phyloP scores from a whole-genome alignment of 1,139 yeast species.

The Lodderomyces jiufengensis region DNA sequence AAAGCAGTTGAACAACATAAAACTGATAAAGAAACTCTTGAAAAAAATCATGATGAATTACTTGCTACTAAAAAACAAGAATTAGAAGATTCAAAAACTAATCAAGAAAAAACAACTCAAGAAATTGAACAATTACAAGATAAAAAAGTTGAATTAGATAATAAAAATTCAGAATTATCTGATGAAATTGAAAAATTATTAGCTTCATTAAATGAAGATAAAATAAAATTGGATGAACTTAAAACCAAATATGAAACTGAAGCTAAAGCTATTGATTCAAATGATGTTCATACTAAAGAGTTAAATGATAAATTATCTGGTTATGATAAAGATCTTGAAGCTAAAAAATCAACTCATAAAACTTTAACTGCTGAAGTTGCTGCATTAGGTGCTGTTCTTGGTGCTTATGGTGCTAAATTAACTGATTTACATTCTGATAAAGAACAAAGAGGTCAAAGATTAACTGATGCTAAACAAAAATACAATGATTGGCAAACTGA shows the following conservation, averaged over 20 bases:
- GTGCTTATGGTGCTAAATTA: constrained; percentile 45
- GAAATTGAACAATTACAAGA: constrained; percentile 45
- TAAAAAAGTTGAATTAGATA: constrained; percentile 39
- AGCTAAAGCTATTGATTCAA: constrained; percentile 32
- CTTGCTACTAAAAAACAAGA: constrained; percentile 48
- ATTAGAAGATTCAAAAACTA: constrained; percentile 44
- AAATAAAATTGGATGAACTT: constrained; percentile 38
- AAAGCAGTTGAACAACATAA: constrained; percentile 47
- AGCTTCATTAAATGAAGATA: constrained; percentile 37
- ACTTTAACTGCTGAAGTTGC: constrained; percentile 44
- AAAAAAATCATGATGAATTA: constrained; percentile 45
- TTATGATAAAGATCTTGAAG: constrained; percentile 31
- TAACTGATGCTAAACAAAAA: constrained; percentile 42
- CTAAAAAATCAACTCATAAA: constrained; percentile 37
- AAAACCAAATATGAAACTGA: constrained; percentile 40
- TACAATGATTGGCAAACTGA: constrained; percentile 44
- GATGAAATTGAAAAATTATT: constrained; percentile 42
- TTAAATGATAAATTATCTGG: constrained; percentile 35
- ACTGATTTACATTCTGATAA: constrained; percentile 38
- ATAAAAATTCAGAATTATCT: constrained; percentile 42
- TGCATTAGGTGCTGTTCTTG: constrained; percentile 38
- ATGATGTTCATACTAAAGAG: constrained; percentile 39
- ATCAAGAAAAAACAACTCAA: constrained; percentile 44
- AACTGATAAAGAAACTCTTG: constrained; percentile 42
- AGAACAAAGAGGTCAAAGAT: constrained; percentile 33